Conservation (phyloP, 1,284 basidiomycete genomes). For the Neolentinus lepideus region DNA sequence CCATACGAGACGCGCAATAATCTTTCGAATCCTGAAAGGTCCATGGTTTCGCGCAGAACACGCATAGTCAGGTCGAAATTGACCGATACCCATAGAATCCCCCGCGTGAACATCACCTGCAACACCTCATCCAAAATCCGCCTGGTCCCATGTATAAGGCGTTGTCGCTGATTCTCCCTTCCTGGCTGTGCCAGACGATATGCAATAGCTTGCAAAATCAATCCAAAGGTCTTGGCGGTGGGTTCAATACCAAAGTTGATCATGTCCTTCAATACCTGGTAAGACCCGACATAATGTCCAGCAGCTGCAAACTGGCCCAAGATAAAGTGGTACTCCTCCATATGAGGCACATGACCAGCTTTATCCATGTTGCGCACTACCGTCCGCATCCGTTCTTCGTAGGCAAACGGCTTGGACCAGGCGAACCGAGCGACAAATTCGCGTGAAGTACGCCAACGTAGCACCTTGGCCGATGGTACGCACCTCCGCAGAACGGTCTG, state of each 20-base stretch:
- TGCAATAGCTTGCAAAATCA: constrained; percentile 59
- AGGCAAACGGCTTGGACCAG: constrained; percentile 30
- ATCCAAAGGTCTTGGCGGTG: constrained; percentile 46
- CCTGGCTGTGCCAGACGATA: constrained; percentile 57
- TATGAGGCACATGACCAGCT: constrained; percentile 36
- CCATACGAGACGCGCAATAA: constrained; percentile 63
- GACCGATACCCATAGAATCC: constrained; percentile 42
- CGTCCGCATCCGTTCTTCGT: constrained; percentile 56
- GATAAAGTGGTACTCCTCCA: constrained; percentile 69
- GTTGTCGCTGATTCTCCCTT: constrained; percentile 23
- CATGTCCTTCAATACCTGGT: constrained; percentile 56
- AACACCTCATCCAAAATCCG: constrained; percentile 43
- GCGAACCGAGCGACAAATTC: constrained; percentile 29
- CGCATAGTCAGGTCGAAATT: constrained; percentile 61
- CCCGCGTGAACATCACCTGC: constrained; percentile 42
- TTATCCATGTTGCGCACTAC: constrained; percentile 63
- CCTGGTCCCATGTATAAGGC: constrained; percentile 32
- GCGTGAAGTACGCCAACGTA: constrained; percentile 36
- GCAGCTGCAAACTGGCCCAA: constrained; percentile 66
- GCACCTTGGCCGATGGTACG: constrained; percentile 33
- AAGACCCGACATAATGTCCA: constrained; percentile 53
- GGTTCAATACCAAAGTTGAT: constrained; percentile 35
- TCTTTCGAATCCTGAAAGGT: constrained; percentile 43
- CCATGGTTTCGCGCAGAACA: constrained; percentile 56
- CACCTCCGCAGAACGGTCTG: constrained; percentile 61